These are phyloP conservation scores for Xylaria sp. DNA, from an alignment of 2,329 filamentous ascomycete genomes.

Conservation along the genomic window DNA sequence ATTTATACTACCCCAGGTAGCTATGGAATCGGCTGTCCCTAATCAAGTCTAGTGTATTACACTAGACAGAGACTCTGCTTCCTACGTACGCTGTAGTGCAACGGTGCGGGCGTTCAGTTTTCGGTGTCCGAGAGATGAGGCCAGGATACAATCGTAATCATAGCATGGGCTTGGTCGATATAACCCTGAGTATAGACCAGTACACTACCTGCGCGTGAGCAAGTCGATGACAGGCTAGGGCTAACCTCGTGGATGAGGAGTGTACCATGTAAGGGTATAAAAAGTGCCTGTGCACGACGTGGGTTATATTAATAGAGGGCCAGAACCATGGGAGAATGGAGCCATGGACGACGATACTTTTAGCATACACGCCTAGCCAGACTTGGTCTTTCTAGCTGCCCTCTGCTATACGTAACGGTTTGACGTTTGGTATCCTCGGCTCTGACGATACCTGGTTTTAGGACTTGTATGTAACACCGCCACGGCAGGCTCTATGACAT, in stretches of 20 bases:
- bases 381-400: background rate
- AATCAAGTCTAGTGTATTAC: background rate
- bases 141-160: conserved; percentile 1
- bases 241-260: background rate
- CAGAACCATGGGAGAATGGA: conserved; percentile 20
- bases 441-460: background rate
- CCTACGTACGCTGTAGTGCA: conserved; percentile 3
- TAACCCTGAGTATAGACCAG: too few species aligned
- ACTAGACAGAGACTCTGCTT: conserved; percentile 1
- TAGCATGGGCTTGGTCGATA: background rate
- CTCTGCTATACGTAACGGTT: conserved; percentile 21
- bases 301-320: conserved; percentile 35
- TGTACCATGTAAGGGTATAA: background rate
- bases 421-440: conserved; percentile 4
- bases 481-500: background rate
- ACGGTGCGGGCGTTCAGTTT: conserved; percentile 1
- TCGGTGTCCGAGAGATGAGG: conserved; percentile 11
- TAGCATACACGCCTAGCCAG: background rate
- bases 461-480: background rate
- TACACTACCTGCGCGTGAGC: background rate
- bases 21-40: background rate
- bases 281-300: conserved; percentile 30
- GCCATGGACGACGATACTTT: conserved; percentile 15
- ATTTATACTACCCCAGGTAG: background rate
- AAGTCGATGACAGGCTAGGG: background rate